Evolutionary conservation across 768 basidiomycete genomes (phyloP).

Genomic region (Boletus coccyginus): DNA sequence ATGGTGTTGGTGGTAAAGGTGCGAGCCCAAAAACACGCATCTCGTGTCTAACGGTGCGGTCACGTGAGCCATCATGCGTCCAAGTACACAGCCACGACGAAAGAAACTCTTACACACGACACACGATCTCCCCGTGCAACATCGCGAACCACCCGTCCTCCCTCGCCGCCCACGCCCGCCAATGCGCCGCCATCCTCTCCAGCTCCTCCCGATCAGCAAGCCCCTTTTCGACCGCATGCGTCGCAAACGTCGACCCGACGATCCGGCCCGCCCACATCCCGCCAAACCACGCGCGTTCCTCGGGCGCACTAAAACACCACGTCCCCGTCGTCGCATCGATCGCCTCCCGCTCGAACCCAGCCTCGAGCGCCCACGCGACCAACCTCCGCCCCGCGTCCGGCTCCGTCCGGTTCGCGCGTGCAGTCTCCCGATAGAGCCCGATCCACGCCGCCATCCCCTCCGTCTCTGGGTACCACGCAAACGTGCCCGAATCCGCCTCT

Average conservation of each 20-base stretch:
- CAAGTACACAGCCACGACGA: too few relatives aligned
- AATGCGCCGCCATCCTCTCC: constrained; percentile 17
- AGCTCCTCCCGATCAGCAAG: constrained; percentile 23
- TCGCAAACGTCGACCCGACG: constrained; percentile 33
- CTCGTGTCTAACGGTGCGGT: not conserved
- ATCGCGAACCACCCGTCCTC: constrained; percentile 36
- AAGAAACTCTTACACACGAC: constrained; percentile 14
- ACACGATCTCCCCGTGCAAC: constrained; percentile 35
- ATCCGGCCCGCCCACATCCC: constrained; percentile 39
- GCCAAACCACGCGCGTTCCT: constrained; percentile 40
- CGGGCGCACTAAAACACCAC: constrained; percentile 36
- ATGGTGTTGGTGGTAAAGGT: not conserved
- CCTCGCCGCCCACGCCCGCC: constrained; percentile 30
- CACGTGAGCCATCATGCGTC: too few relatives aligned
- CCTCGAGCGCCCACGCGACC: constrained; percentile 36
- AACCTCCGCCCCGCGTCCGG: constrained; percentile 40
- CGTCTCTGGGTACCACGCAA: constrained; percentile 36
- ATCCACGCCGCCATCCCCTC: constrained; percentile 31
- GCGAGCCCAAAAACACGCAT: not conserved
- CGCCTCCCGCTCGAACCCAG: constrained; percentile 31
- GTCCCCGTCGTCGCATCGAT: constrained; percentile 32
- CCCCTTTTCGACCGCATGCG: constrained; percentile 28
- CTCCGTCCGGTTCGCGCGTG: constrained; percentile 35
- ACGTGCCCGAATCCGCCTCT: constrained; percentile 37
- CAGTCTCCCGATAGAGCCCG: constrained; percentile 11